Evolutionary conservation across 805 yeast genomes (phyloP), one percentile per base, ranked within the genome.

Genomic region (Hanseniaspora valbyensis): DNA sequence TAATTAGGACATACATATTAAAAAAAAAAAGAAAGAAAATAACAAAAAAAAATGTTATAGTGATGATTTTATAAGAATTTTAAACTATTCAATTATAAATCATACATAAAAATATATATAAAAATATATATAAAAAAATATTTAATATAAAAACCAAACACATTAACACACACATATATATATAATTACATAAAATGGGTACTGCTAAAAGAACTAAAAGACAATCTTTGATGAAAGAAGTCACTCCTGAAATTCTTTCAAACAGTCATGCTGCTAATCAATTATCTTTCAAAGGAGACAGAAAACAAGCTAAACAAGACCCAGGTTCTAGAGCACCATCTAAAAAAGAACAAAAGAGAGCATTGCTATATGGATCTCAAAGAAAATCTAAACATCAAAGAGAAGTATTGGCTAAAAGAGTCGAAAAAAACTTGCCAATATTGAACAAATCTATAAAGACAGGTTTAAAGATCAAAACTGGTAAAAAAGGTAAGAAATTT

Each of bases 401-500:
- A 42, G 53, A 50, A 29, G 32, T 50, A 3, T 28, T 50, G 39
- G 77, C 57, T 33, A 56, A 53, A 13, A 85, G 80, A 60, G 71
- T 78, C 10, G 96, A 89, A 57, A 81, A 79, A 54, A 95, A 88
- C 58, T 69, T 89, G 36, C 96, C 96, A 26, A 71, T 74, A 24
- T 72, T 90, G 60, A 90, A 90, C 64, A 81, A 76, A 56, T 86
- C 96, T 3, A 74, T 89, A 30, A 75, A 78, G 42, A 96, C 97
- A 0, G 97, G 97, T 34, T 81, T 82, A 44, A 78, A 77, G 54
- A 80, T 78, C 59, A 75, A 72, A 57, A 70, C 71, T 42, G 96
- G 96, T 42, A 90, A 90, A 68, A 89, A 89, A 63, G 92, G 92
- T 34, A 84, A 84, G 68, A 80, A 79, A 59, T 83, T 84, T 62